A percentile compares a stretch with the other conserved stretches of the same genome.
These are phyloP conservation scores for Russula sp. DNA, from an alignment of 768 basidiomycete species.

Conservation along the genomic window DNA sequence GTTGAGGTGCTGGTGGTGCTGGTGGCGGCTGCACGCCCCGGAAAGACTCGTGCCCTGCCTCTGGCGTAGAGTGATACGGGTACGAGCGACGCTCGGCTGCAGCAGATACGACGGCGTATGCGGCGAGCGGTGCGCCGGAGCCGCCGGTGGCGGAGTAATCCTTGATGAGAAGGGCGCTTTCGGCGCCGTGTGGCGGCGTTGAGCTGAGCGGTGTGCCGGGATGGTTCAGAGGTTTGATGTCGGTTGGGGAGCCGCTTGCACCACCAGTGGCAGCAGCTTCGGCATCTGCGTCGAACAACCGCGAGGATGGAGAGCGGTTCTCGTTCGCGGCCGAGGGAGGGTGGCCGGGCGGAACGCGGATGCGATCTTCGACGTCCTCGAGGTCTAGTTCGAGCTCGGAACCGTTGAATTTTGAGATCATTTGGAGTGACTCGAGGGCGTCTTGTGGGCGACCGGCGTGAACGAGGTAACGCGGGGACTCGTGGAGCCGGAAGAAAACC, in stretches of 20 bases:
- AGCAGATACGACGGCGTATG: not conserved
- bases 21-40: too few species aligned
- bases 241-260: not conserved
- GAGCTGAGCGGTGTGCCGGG: conserved; percentile 3
- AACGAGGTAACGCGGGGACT: conserved; percentile 91
- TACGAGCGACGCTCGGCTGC: conserved; percentile 3
- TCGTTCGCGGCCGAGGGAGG: too few species aligned
- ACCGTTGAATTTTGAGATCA: conserved; percentile 86
- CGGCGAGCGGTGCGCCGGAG: conserved; percentile 25
- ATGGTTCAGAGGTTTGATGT: not conserved
- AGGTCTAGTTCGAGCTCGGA: conserved; percentile 57
- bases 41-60: not conserved
- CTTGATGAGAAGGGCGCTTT: conserved; percentile 11
- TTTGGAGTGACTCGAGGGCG: conserved; percentile 72
- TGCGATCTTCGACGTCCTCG: conserved; percentile 57
- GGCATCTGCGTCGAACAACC: conserved; percentile 8
- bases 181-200: not conserved
- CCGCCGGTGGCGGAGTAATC: conserved; percentile 19
- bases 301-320: not conserved
- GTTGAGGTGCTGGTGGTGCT: too few species aligned
- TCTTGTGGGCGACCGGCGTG: conserved; percentile 80
- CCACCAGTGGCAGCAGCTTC: not conserved
- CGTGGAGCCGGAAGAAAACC: conserved; percentile 84
- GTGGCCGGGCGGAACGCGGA: conserved; percentile 18
- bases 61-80: not conserved